These are phyloP conservation scores for Lathyrus tuberosus DNA, from an alignment of 306 rosid species.

Conservation along the genomic window DNA sequence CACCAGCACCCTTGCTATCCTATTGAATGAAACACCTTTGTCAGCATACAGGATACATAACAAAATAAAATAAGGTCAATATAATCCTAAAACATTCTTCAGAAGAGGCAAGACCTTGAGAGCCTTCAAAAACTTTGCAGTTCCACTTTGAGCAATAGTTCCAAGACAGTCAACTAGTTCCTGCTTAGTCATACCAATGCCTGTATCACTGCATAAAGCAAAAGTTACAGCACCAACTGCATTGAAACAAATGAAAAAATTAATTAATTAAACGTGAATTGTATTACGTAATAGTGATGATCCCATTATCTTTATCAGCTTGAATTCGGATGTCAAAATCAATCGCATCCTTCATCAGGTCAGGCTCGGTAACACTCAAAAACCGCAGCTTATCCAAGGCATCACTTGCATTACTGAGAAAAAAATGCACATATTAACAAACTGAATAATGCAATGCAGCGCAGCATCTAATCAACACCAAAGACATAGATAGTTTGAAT, in stretches of 20 bases:
- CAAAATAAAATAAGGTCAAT: conserved; percentile 24
- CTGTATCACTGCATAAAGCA: conserved; percentile 71
- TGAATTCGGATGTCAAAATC: conserved; percentile 86
- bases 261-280: conserved; percentile 2
- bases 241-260: neutral
- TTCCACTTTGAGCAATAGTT: conserved; percentile 99
- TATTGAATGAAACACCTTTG: conserved; percentile 46
- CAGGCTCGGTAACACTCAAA: conserved; percentile 85
- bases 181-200: conserved; percentile 92
- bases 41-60: conserved; percentile 34
- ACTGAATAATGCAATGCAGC: neutral
- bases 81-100: conserved; percentile 11
- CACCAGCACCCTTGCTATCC: conserved; percentile 90
- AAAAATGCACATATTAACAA: conserved; percentile 19
- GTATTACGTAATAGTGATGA: conserved; percentile 73
- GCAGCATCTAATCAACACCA: neutral
- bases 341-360: conserved; percentile 67
- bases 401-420: conserved; percentile 92
- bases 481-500: neutral
- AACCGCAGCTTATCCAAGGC: conserved; percentile 96
- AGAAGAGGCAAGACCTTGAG: conserved; percentile 60
- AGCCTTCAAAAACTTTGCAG: conserved; percentile 90
- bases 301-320: conserved; percentile 84
- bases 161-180: conserved; percentile 97
- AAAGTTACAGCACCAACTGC: conserved; percentile 24